phyloP scores from a whole-genome alignment of 2,329 filamentous ascomycete genomes.

The Fusarium sp. region DNA sequence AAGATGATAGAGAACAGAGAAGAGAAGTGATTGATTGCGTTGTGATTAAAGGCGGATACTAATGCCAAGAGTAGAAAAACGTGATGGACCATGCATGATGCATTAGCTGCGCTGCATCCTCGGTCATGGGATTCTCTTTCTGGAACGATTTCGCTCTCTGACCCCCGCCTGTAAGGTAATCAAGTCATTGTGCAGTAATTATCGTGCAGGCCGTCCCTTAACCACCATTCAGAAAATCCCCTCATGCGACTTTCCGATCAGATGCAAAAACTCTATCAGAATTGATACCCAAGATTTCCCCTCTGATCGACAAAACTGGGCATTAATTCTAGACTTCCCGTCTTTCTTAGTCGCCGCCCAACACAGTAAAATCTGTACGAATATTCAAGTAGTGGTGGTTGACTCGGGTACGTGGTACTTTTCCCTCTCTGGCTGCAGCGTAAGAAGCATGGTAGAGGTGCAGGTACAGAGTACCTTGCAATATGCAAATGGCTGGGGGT shows the following conservation, averaged over 20 bases:
- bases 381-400: conserved; percentile 11
- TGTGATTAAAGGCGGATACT: conserved; percentile 8
- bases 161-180: conserved; percentile 1
- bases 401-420: background rate
- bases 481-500: conserved; percentile 29
- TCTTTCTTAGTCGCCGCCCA: background rate
- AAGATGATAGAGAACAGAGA: background rate
- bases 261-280: conserved; percentile 1
- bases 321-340: conserved; percentile 23
- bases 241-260: conserved; percentile 12
- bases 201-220: conserved; percentile 4
- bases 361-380: conserved; percentile 2
- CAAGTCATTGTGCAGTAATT: background rate
- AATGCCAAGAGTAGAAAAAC: conserved; percentile 19
- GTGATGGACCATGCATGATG: conserved; percentile 34
- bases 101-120: conserved; percentile 23
- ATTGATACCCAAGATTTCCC: conserved; percentile 28
- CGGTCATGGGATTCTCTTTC: conserved; percentile 39
- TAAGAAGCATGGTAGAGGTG: conserved; percentile 20
- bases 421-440: conserved; percentile 20
- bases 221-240: background rate
- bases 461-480: conserved; percentile 28
- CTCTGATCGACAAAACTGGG: conserved; percentile 38
- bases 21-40: background rate
- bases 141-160: conserved; percentile 23